Evolutionary conservation across 768 basidiomycete species (phyloP).

Genomic region (Fomitopsis serialis): DNA sequence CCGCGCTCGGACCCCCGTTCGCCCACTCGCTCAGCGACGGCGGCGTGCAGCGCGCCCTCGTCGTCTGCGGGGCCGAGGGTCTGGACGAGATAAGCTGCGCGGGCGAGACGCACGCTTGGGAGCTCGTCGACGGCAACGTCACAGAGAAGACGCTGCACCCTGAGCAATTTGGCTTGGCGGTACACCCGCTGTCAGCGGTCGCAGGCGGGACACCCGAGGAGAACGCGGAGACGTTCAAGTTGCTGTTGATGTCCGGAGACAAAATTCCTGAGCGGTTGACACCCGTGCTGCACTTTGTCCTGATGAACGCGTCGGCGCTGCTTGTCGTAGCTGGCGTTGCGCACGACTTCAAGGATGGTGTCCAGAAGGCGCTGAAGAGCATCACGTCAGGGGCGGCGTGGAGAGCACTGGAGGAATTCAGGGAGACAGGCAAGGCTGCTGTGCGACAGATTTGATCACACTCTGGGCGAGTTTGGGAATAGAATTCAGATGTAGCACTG

Average conservation of each 20-base stretch:
- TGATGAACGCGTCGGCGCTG: constrained; percentile 86
- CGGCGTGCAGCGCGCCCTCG: constrained; percentile 78
- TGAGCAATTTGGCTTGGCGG: constrained; percentile 68
- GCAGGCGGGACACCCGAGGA: constrained; percentile 68
- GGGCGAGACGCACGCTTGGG: constrained; percentile 83
- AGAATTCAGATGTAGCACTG: too few relatives aligned
- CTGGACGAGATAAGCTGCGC: constrained; percentile 96
- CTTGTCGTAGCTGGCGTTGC: constrained; percentile 82
- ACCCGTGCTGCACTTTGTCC: constrained; percentile 79
- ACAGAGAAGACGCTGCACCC: constrained; percentile 60
- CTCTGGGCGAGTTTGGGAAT: too few relatives aligned
- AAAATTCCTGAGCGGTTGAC: constrained; percentile 50
- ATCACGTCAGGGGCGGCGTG: constrained; percentile 25
- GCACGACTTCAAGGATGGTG: constrained; percentile 15
- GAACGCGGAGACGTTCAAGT: constrained; percentile 72
- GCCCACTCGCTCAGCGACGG: constrained; percentile 67
- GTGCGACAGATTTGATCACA: constrained; percentile 9
- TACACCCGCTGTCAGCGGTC: constrained; percentile 67
- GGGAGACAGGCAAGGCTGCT: constrained; percentile 17
- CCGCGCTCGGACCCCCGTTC: constrained; percentile 75
- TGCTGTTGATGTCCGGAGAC: constrained; percentile 54
- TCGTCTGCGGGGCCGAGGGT: constrained; percentile 89
- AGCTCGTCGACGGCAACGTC: constrained; percentile 62
- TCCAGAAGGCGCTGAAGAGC: constrained; percentile 19
- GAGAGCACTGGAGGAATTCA: constrained; percentile 25